Evolutionary conservation across 2,329 filamentous ascomycete species (phyloP).

Genomic region (Aspergillus transmontanensis): DNA sequence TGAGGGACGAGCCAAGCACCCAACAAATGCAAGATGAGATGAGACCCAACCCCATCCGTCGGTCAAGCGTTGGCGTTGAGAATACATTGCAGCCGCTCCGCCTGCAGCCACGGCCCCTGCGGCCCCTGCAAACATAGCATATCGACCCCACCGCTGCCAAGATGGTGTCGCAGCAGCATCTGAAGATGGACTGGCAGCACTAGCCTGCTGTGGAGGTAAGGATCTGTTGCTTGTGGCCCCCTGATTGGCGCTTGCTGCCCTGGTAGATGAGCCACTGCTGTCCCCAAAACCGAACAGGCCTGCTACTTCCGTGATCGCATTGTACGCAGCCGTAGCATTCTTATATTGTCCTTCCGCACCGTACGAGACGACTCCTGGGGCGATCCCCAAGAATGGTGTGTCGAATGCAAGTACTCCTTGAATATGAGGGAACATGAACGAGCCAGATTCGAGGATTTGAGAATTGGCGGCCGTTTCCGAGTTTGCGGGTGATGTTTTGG

Average conservation of each 20-base stretch:
- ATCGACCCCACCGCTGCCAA: constrained; percentile 82
- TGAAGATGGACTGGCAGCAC: constrained; percentile 35
- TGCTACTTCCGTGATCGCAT: constrained; percentile 64
- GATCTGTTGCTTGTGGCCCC: constrained; percentile 21
- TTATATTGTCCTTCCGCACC: constrained; percentile 82
- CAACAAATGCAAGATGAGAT: constrained; percentile 91
- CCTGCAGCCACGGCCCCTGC: constrained; percentile 78
- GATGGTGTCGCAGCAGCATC: constrained; percentile 51
- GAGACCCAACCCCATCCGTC: constrained; percentile 79
- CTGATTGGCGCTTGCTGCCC: constrained; percentile 14
- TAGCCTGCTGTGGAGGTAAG: constrained; percentile 34
- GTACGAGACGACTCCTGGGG: constrained; percentile 53
- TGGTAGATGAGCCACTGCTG: constrained; percentile 29
- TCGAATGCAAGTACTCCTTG: constrained; percentile 91
- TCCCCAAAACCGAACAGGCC: constrained; percentile 66
- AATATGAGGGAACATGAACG: constrained; percentile 89
- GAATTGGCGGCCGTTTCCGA: constrained; percentile 16
- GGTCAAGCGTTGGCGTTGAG: constrained; percentile 77
- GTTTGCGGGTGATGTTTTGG: constrained; percentile 28
- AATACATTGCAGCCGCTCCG: constrained; percentile 81
- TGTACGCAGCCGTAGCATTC: constrained; percentile 71
- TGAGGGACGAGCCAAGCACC: constrained; percentile 80
- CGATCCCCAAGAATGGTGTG: constrained; percentile 72
- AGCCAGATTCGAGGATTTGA: constrained; percentile 31
- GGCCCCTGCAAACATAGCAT: constrained; percentile 83